Percentiles rank a stretch among this genome's conserved stretches.
These are phyloP conservation scores for Pterocarpus macrocarpus DNA, from an alignment of 306 rosid species.

Conservation along the genomic window DNA sequence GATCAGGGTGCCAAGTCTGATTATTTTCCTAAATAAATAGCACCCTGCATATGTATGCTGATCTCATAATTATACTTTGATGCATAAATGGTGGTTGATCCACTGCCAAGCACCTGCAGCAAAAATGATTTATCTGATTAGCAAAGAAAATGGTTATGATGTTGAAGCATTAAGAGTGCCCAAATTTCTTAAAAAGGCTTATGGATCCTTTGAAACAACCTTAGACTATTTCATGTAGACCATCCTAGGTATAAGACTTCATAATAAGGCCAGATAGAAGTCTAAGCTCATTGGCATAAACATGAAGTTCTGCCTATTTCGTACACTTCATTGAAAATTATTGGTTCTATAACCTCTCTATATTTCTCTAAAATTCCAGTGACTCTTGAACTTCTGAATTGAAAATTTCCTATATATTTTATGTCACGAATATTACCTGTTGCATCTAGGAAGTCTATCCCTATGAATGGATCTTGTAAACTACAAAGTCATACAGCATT, in stretches of 20 bases:
- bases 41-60: slow-evolving; percentile 1
- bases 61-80: slow-evolving; percentile 21
- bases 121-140: slow-evolving; percentile 13
- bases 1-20: slow-evolving; percentile 29
- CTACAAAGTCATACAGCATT: slow-evolving; percentile 45
- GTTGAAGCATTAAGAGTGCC: slow-evolving; percentile 25
- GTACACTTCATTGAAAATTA: slow-evolving; percentile 1
- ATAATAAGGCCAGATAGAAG: slow-evolving; percentile 1
- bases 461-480: slow-evolving; percentile 30
- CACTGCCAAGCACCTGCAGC: slow-evolving; percentile 37
- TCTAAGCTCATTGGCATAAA: slow-evolving; percentile 3
- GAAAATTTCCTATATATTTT: slow-evolving; percentile 19
- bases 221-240: slow-evolving; percentile 30
- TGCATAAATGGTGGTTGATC: slow-evolving; percentile 29
- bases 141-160: slow-evolving; percentile 20
- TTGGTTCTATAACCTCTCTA: not conserved
- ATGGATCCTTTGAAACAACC: slow-evolving; percentile 34
- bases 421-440: slow-evolving; percentile 29
- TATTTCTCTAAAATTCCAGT: slow-evolving; percentile 10
- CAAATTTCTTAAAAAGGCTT: slow-evolving; percentile 23
- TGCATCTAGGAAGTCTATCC: slow-evolving; percentile 32
- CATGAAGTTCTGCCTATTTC: slow-evolving; percentile 7
- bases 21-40: slow-evolving; percentile 22
- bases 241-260: slow-evolving; percentile 5
- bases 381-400: slow-evolving; percentile 40